Percentiles rank a stretch among this genome's conserved stretches.
Evolutionary conservation across 768 basidiomycete genomes (phyloP).

Genomic region (Hericium coralloides): DNA sequence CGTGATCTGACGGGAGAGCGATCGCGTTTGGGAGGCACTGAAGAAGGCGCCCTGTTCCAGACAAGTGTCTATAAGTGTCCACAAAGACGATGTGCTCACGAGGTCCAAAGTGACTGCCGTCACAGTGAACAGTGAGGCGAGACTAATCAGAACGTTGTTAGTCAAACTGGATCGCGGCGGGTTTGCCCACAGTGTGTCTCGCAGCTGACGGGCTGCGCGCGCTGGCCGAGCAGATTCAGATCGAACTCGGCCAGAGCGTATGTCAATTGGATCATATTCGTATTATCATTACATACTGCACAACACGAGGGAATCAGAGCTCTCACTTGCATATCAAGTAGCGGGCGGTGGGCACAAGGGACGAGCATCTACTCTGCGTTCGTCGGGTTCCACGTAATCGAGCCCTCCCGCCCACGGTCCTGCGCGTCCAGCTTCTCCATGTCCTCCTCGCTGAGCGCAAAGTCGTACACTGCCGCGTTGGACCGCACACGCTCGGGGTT

Average conservation of each 20-base stretch:
- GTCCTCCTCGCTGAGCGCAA: slow-evolving; percentile 57
- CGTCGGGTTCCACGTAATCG: slow-evolving; percentile 81
- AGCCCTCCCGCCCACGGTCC: slow-evolving; percentile 65
- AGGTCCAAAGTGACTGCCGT: slow-evolving; percentile 10
- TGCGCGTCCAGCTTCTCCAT: slow-evolving; percentile 57
- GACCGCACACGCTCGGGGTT: slow-evolving; percentile 61
- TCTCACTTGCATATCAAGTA: too few species aligned
- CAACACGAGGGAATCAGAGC: neutral
- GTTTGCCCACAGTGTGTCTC: too few species aligned
- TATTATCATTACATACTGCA: neutral
- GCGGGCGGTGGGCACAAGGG: too few species aligned
- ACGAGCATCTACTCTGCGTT: slow-evolving; percentile 24
- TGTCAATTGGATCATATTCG: neutral
- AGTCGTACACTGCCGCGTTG: slow-evolving; percentile 71
- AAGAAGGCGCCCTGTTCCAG: slow-evolving; percentile 7
- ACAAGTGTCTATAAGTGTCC: neutral
- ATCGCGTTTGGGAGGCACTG: slow-evolving; percentile 11
- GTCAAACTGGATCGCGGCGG: too few species aligned
- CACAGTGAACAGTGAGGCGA: slow-evolving; percentile 10
- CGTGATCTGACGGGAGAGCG: slow-evolving; percentile 6
- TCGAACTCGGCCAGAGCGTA: too few species aligned
- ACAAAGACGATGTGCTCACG: too few species aligned
- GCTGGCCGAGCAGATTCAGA: too few species aligned
- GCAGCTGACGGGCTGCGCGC: too few species aligned
- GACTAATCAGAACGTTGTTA: neutral